Conservation (phyloP, 768 basidiomycete genomes). For the Serendipita sp. region DNA sequence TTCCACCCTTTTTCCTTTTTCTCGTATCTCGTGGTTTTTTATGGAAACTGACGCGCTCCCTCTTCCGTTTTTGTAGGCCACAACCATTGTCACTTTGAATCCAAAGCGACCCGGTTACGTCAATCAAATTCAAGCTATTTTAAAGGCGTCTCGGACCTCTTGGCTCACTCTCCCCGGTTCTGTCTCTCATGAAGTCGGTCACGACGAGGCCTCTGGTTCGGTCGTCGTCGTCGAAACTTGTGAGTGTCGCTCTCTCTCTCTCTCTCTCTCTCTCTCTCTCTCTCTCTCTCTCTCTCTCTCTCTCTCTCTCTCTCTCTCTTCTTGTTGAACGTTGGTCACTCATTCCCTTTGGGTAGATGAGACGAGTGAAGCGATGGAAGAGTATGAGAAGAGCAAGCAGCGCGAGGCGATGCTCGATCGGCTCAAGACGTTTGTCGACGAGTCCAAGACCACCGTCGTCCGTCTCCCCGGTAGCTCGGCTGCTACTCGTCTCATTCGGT, state of each 20-base stretch:
- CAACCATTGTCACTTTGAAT: not conserved
- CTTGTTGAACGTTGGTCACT: no score
- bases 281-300: no score
- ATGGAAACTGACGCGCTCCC: not conserved
- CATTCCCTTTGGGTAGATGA: no score
- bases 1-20: not conserved
- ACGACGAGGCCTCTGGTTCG: not conserved
- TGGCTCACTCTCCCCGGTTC: constrained; percentile 3
- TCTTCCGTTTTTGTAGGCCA: not conserved
- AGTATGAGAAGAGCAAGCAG: not conserved
- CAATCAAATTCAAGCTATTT: not conserved
- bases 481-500: not conserved
- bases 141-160: not conserved
- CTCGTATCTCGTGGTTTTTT: not conserved
- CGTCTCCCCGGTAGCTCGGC: not conserved
- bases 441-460: not conserved
- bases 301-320: no score
- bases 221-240: constrained; percentile 5
- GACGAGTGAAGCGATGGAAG: not conserved
- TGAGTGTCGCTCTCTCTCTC: not conserved
- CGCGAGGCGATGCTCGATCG: not conserved
- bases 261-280: no score
- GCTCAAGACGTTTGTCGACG: constrained; percentile 5
- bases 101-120: not conserved
- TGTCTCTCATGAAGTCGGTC: not conserved